Evolutionary conservation across 192 early-diverging fungal genomes (phyloP), one percentile per base, ranked within the genome.

Genomic region (Umbelopsis ramanniana): DNA sequence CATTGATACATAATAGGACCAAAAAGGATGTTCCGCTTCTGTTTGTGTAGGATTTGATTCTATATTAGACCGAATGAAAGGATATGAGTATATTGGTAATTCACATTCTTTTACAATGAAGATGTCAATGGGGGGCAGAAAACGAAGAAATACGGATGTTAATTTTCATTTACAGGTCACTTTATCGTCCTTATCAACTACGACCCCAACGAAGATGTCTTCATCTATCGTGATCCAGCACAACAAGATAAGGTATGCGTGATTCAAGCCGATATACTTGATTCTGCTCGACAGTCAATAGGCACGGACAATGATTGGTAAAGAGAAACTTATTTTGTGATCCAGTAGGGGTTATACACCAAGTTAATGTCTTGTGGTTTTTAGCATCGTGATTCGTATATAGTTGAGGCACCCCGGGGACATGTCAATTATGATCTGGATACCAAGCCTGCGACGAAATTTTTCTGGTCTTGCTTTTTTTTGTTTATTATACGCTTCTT

Each of bases 151-250:
- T 21, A 50, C 5, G 9, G 15, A 19, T 15, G 19, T 50, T 50
- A 50, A 17, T 29, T 15, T 0, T 48, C 40, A 67, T 12, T 15
- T 76, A 71, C 86, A 74, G 96, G 96, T 3, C 96, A 97, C 77
- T 97, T 93, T 72, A 89, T 97, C 29, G 79, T 94, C 45, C 82
- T 97, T n/a, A 89, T 95, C 48, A 92, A 89, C 5, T 97, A 95
- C 71, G 92, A 95, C 50, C 88, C 90, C 2, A 84, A 86, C 23
- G 83, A 84, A 29, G 94, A 97, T 81, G 67, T 86, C 73, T 94
- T 97, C 73, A 83, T 92, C 21, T 94, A 94, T 71, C 89, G 96
- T 66, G 94, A 97, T 72, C 96, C 96, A 8, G 93, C 90, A 12
- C 85, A 89, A 9, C 76, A 78, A 0, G 88, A 90, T 45, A 86